These are phyloP conservation scores for Penicillium freii DNA, from an alignment of 2,329 filamentous ascomycete genomes.

Conservation along the genomic window DNA sequence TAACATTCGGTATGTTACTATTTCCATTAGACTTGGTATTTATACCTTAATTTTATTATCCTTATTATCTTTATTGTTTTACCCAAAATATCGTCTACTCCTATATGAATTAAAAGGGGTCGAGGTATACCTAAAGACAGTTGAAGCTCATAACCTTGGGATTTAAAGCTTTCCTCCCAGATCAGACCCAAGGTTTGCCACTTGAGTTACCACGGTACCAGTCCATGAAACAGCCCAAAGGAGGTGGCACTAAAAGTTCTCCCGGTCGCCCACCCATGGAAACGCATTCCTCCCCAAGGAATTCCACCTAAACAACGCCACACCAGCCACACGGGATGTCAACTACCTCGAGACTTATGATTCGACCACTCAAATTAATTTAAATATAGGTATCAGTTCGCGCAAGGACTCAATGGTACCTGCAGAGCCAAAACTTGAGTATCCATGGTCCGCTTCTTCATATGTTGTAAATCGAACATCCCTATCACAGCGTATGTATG, in stretches of 20 bases:
- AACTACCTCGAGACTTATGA: background rate
- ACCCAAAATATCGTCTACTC: too few species aligned
- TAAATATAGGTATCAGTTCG: too few species aligned
- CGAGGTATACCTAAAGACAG: too few species aligned
- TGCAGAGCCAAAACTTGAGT: background rate
- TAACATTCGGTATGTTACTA: constrained; percentile 7
- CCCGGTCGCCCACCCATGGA: constrained; percentile 1
- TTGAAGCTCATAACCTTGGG: background rate
- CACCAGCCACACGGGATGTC: constrained; percentile 4
- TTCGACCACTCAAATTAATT: background rate
- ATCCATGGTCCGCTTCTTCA: background rate
- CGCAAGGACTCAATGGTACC: background rate
- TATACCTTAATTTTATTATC: background rate
- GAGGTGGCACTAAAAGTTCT: background rate
- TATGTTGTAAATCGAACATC: background rate
- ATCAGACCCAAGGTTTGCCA: background rate
- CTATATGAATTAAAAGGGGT: too few species aligned
- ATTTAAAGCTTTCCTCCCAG: background rate
- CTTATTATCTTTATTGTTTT: too few species aligned
- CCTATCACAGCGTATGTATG: background rate
- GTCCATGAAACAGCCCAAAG: background rate
- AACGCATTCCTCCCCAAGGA: background rate
- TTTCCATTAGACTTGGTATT: constrained; percentile 5
- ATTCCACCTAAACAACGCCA: background rate
- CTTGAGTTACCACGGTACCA: background rate